Evolutionary conservation across 2,329 filamentous ascomycete species (phyloP), one percentile per base, ranked within the genome.

Genomic region (Clarireedia hainanense): DNA sequence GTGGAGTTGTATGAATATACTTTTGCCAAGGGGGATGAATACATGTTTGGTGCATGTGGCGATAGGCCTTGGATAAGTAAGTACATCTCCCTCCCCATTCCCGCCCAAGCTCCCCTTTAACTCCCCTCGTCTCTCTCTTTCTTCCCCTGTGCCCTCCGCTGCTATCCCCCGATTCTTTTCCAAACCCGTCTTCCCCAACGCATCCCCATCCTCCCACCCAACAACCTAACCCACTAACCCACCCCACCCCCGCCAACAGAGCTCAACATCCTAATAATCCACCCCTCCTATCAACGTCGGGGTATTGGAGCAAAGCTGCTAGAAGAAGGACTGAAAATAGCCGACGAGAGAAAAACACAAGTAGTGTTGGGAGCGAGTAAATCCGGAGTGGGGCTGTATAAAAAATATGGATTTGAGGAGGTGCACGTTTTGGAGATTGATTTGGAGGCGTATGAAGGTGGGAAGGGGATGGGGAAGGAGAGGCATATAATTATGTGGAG

Each of bases 381-480:
- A 2, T 53, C 55, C 7, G 66, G 65, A 1, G 40, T 58, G 20
- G 63, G 58, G 0, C 47, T 67, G 34, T 68, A 67, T 57, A 57
- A 53, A 46, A 63, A 58, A 36, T 57, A 57, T 57, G 66, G 64
- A 0, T 68, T 63, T 58, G 53, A 45, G 26, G 58, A 60, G n/a
- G 56, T 60, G 50, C 45, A 59, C 17, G 51, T 37, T 4, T 63
- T 63, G 57, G 54, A 60, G 43, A 40, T 67, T 6, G 58, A 56
- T 7, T 51, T 68, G 53, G 60, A 55, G 60, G 58, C 59, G 47
- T 68, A 67, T 64, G 63, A 63, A 34, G 64, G 61, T 20, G 51
- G 51, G 3, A 15, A 53, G n/a, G 51, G 51, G 0, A 48, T 53
- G 43, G 43, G 51, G 4, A 40, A 15, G 5, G 47, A 30, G 12